A percentile compares a stretch with the other conserved stretches of the same genome.
phyloP scores from a whole-genome alignment of 805 yeast genomes.

The Spathaspora hagerdaliae region DNA sequence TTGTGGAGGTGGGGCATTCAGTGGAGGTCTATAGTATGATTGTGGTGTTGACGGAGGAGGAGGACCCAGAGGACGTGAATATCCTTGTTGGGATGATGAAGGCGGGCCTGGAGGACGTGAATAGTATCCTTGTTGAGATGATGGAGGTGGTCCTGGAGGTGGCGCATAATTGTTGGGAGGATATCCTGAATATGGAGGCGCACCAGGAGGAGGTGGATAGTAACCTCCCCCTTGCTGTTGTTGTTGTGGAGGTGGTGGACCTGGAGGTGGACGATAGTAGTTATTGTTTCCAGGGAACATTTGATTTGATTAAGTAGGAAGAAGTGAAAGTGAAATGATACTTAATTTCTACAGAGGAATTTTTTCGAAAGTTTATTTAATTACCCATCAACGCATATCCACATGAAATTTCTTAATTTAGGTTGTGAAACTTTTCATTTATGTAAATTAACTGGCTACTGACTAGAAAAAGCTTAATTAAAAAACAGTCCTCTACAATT shows the following conservation, averaged over 20 bases:
- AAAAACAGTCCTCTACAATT: constrained; percentile 15
- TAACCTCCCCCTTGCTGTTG: neutral
- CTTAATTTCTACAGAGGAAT: too few relatives aligned
- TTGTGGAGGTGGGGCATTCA: constrained; percentile 5
- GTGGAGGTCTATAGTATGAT: neutral
- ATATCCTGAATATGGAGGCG: constrained; percentile 1
- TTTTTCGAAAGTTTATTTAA: too few relatives aligned
- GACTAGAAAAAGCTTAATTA: too few relatives aligned
- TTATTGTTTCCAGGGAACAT: constrained; percentile 17
- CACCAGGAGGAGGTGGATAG: constrained; percentile 7
- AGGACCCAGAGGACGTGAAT: constrained; percentile 11
- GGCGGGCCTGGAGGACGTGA: constrained; percentile 18
- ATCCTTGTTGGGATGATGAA: constrained; percentile 10
- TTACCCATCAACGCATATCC: too few relatives aligned
- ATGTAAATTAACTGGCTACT: too few relatives aligned
- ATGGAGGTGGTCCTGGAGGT: constrained; percentile 7
- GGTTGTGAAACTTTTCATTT: too few relatives aligned
- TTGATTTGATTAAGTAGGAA: too few relatives aligned
- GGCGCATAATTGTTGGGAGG: constrained; percentile 1
- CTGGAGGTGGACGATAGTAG: constrained; percentile 1
- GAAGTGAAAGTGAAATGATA: too few relatives aligned
- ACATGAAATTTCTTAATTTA: too few relatives aligned
- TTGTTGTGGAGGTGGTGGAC: neutral
- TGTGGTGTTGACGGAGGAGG: neutral
- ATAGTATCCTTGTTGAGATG: neutral